Evolutionary conservation across 208 protist genomes (phyloP).

Genomic region (Novymonas esmeraldas): DNA sequence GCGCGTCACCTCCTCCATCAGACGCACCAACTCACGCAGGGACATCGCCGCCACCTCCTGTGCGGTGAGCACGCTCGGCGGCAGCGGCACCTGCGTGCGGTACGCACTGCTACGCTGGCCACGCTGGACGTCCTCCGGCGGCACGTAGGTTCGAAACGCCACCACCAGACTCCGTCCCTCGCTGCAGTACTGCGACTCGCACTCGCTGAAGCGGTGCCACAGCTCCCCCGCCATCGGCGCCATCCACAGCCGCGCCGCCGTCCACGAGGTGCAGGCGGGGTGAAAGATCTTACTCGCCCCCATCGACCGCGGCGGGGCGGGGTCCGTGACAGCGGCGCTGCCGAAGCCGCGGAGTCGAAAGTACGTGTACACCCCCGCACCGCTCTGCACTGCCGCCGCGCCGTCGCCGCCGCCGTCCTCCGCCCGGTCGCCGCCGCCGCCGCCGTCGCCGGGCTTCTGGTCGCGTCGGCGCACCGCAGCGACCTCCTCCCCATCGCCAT

Average conservation of each 20-base stretch:
- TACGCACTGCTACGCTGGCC: constrained; percentile 37
- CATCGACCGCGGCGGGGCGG: constrained; percentile 46
- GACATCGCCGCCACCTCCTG: constrained; percentile 12
- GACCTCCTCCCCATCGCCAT: constrained; percentile 1
- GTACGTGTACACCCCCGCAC: constrained; percentile 29
- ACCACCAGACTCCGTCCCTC: constrained; percentile 55
- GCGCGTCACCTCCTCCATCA: constrained; percentile 18
- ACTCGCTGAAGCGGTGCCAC: constrained; percentile 53
- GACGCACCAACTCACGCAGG: constrained; percentile 13
- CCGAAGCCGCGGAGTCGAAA: constrained; percentile 58
- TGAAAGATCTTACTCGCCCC: constrained; percentile 74
- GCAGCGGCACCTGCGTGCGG: constrained; percentile 23
- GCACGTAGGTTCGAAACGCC: constrained; percentile 41
- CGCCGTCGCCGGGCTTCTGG: constrained; percentile 70
- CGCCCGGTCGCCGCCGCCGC: constrained; percentile 51
- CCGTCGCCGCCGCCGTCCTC: constrained; percentile 63
- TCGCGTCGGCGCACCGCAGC: constrained; percentile 45
- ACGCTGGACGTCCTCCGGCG: constrained; percentile 8
- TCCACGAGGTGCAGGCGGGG: constrained; percentile 31
- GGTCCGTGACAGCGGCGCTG: constrained; percentile 43
- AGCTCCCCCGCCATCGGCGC: constrained; percentile 68
- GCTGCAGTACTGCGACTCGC: constrained; percentile 34
- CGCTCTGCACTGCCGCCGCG: constrained; percentile 32
- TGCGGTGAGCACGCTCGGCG: neutral
- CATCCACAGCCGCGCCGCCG: constrained; percentile 60